Base-by-base conservation (phyloP, 2,329 filamentous ascomycete species). In the Trichoderma brevicompactum region DNA sequence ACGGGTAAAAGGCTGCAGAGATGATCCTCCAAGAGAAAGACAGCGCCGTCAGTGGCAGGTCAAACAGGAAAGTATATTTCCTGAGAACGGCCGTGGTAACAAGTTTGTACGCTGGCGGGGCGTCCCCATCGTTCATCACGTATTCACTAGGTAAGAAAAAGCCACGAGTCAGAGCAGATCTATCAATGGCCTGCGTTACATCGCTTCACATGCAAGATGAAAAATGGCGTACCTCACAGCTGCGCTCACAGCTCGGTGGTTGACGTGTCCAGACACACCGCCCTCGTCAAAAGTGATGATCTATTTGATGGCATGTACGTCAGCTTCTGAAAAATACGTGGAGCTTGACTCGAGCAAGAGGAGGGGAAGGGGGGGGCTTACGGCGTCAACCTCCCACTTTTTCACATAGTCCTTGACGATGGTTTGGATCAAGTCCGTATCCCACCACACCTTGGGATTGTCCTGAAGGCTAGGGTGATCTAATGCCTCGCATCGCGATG, bases 221-320 rank as follows among this genome's bases (percentile, higher is more conserved):
- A 67, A 36, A 12, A 23, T 54, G 49, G n/a, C 73, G 64, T 72
- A 79, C 77, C 68, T 73, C 38, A 80, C 72, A 3, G 76, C 78
- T 15, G 73, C 73, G 68, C 75, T 78, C 56, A 80, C 76, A 15
- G 78, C 77, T 19, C 76, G 67, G 64, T 79, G 78, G 60, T 80
- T 79, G 58, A 79, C 72, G 61, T 80, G 77, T 6, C 76, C 76
- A 1, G 76, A 79, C 6, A 79, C 73, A 15, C 77, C 78, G 28
- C 75, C 75, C n/a, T 75, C 65, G 48, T 80, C 78, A 65, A 80
- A 79, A 0, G 77, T 80, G 56, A 79, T 73, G 59, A 80, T 79
- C 75, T 71, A 44, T 49, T 12, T 74, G 12, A 3, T 17, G n/a
- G 61, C 41, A 32, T 15, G n/a, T 56, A 15, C 23, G 52, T 64